These are phyloP conservation scores for Malassezia yamatoensis DNA, from an alignment of 1,284 basidiomycete genomes.

Conservation along the genomic window DNA sequence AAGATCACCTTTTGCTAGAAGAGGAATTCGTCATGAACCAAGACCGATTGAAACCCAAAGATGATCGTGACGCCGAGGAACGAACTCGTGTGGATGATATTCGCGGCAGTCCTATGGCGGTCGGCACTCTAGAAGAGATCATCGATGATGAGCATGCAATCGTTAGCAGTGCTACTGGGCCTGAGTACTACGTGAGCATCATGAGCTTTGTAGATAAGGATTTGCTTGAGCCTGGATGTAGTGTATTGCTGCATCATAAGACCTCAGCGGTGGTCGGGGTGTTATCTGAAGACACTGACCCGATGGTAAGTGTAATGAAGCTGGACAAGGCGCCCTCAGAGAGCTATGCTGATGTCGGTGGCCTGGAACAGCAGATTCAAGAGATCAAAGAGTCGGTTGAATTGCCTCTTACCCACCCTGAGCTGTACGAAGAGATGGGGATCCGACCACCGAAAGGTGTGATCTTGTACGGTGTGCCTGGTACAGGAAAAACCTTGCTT, in stretches of 20 bases:
- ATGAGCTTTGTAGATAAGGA: conserved; percentile 99
- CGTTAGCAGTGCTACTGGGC: conserved; percentile 84
- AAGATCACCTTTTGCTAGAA: conserved; percentile 93
- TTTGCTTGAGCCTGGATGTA: conserved; percentile 87
- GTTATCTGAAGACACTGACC: conserved; percentile 89
- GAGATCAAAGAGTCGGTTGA: conserved; percentile 99
- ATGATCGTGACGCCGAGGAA: conserved; percentile 94
- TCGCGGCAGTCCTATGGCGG: conserved; percentile 88
- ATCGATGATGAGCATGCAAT: conserved; percentile 99
- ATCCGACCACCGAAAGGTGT: conserved; percentile 98
- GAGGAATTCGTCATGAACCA: conserved; percentile 97
- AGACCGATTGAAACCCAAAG: conserved; percentile 57
- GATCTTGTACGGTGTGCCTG: conserved; percentile 95
- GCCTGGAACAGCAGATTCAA: conserved; percentile 89
- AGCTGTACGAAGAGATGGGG: conserved; percentile 99
- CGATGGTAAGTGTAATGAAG: conserved; percentile 97
- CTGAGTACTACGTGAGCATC: conserved; percentile 95
- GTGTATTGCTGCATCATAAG: conserved; percentile 92
- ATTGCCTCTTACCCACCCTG: conserved; percentile 91
- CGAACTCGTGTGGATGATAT: conserved; percentile 87
- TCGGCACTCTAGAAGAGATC: conserved; percentile 95
- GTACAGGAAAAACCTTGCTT: conserved; percentile 94
- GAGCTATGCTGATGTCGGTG: conserved; percentile 97
- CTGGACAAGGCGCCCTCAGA: conserved; percentile 89
- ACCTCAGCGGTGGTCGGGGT: conserved; percentile 90